Evolutionary conservation across 495 filamentous ascomycete species (phyloP).

Genomic region (Daldinia vernicosa): DNA sequence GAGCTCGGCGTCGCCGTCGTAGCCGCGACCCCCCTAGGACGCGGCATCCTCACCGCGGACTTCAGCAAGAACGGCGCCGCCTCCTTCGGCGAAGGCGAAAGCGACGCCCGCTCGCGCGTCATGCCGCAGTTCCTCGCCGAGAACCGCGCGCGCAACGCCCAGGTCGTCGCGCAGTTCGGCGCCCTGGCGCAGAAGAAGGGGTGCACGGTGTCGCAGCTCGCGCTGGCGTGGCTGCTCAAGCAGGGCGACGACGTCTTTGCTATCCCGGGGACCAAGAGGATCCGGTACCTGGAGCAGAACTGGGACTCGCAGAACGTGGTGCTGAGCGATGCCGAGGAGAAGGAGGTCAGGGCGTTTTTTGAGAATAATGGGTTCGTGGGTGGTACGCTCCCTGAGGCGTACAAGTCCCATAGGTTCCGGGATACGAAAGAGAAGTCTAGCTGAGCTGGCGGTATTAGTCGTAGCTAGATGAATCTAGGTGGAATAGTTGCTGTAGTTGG

Average conservation of each 20-base stretch:
- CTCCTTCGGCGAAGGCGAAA: slow-evolving; percentile 41
- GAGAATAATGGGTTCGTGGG: slow-evolving; percentile 53
- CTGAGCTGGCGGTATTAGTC: background rate
- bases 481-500: too few species aligned
- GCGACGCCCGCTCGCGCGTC: slow-evolving; percentile 42
- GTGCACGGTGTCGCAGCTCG: slow-evolving; percentile 55
- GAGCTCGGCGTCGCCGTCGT: slow-evolving; percentile 70
- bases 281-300: slow-evolving; percentile 67
- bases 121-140: slow-evolving; percentile 60
- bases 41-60: slow-evolving; percentile 52
- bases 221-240: slow-evolving; percentile 62
- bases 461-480: background rate
- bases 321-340: slow-evolving; percentile 60
- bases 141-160: slow-evolving; percentile 60
- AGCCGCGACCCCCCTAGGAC: slow-evolving; percentile 54
- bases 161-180: slow-evolving; percentile 52
- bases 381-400: slow-evolving; percentile 9
- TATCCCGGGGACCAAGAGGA: slow-evolving; percentile 66
- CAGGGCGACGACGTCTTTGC: slow-evolving; percentile 65
- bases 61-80: slow-evolving; percentile 18
- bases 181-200: slow-evolving; percentile 59
- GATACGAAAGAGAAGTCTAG: slow-evolving; percentile 34
- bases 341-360: slow-evolving; percentile 55
- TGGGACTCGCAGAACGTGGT: slow-evolving; percentile 55
- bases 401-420: slow-evolving; percentile 8